A percentile compares a stretch with the other conserved stretches of the same genome.
Conservation (phyloP, 2,329 filamentous ascomycete genomes). For the Paraconiothyrium brasiliense region DNA sequence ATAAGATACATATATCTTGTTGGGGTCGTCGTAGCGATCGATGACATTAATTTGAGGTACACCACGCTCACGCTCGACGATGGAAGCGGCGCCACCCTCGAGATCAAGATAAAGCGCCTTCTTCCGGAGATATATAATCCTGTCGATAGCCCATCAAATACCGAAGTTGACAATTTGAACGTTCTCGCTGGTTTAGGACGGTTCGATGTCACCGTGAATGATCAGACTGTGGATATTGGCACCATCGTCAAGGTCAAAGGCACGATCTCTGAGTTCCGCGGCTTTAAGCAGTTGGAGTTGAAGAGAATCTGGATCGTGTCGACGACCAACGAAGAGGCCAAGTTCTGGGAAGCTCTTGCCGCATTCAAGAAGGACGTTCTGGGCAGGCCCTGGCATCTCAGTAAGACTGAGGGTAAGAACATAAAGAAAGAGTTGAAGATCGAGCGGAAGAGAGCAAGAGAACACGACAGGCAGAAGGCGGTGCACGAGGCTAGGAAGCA, state of each 20-base stretch:
- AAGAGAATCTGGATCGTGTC: constrained; percentile 61
- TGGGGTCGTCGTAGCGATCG: constrained; percentile 56
- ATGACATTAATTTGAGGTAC: constrained; percentile 51
- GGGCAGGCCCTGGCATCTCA: constrained; percentile 63
- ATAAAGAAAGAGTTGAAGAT: constrained; percentile 53
- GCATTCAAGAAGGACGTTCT: constrained; percentile 61
- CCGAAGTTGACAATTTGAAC: constrained; percentile 50
- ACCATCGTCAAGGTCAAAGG: constrained; percentile 66
- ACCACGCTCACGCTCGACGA: constrained; percentile 67
- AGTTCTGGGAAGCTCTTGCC: constrained; percentile 62
- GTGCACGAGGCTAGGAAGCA: constrained; percentile 47
- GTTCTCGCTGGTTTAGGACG: constrained; percentile 49
- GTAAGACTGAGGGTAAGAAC: constrained; percentile 52
- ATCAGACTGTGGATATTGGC: constrained; percentile 54
- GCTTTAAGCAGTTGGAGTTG: constrained; percentile 62
- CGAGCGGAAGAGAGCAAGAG: constrained; percentile 51
- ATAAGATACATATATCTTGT: constrained; percentile 59
- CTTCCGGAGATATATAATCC: constrained; percentile 34
- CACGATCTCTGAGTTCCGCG: constrained; percentile 62
- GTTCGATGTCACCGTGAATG: constrained; percentile 53
- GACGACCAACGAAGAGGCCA: constrained; percentile 64
- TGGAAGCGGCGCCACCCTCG: constrained; percentile 66
- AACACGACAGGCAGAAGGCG: constrained; percentile 42
- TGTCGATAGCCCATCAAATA: constrained; percentile 45
- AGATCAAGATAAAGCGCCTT: constrained; percentile 61